phyloP scores from a whole-genome alignment of 2,329 filamentous ascomycete species.

The Apiospora malaysiana region DNA sequence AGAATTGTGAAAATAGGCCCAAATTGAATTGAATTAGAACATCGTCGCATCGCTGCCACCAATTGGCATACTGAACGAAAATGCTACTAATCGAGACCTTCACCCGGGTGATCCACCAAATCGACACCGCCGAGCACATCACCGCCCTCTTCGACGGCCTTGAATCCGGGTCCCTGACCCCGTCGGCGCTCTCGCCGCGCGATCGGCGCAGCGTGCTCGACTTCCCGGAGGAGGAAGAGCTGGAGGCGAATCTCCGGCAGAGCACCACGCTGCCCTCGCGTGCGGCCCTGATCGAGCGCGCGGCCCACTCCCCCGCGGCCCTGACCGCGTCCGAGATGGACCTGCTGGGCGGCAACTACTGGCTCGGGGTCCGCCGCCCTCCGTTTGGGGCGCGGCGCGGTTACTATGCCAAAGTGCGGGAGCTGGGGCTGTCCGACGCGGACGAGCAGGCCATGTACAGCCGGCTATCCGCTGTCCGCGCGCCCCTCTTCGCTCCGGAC shows the following conservation, averaged over 20 bases:
- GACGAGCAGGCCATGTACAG: neutral
- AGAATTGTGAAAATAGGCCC: too few species aligned
- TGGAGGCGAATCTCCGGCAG: neutral
- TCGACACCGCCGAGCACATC: neutral
- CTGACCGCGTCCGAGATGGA: neutral
- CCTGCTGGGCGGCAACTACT: neutral
- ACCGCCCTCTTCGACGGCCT: neutral
- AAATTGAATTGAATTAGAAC: too few species aligned
- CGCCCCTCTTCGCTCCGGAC: neutral
- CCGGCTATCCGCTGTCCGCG: neutral
- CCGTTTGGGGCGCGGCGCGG: too few species aligned
- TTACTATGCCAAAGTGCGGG: too few species aligned
- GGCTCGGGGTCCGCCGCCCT: neutral
- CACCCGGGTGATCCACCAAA: neutral
- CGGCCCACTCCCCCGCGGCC: neutral
- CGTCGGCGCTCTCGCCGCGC: neutral
- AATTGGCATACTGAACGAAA: too few species aligned
- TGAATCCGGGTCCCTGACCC: neutral
- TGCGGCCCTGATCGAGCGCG: neutral
- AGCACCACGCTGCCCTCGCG: neutral
- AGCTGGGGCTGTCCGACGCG: too few species aligned
- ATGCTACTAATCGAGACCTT: neutral
- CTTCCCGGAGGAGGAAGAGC: neutral
- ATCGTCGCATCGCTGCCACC: too few species aligned
- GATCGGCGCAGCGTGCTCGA: conserved; percentile 5